Conservation (phyloP, 1,284 basidiomycete species). For the Neolentinus lepideus region DNA sequence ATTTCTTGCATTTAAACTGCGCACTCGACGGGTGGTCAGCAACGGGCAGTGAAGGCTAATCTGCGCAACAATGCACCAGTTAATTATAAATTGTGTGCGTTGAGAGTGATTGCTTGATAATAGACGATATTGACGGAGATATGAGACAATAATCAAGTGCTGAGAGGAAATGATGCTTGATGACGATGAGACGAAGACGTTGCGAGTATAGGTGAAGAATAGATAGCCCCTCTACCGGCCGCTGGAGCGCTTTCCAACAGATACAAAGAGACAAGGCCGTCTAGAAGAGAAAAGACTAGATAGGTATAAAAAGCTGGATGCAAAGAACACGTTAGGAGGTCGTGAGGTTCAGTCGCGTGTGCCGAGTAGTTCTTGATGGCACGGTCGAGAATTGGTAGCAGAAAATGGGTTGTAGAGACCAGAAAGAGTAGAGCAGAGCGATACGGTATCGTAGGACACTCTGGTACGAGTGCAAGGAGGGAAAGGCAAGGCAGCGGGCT, state of each 20-base stretch:
- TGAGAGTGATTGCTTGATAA: constrained; percentile 43
- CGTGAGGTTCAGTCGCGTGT: constrained; percentile 40
- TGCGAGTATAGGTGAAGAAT: constrained; percentile 22
- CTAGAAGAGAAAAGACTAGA: constrained; percentile 35
- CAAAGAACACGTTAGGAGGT: constrained; percentile 28
- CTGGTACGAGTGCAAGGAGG: constrained; percentile 11
- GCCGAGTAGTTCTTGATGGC: not conserved
- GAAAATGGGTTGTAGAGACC: constrained; percentile 25
- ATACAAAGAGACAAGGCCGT: constrained; percentile 23
- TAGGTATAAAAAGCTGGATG: constrained; percentile 55
- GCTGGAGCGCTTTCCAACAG: not conserved
- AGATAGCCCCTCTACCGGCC: constrained; percentile 23
- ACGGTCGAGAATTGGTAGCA: constrained; percentile 2
- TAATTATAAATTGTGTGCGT: constrained; percentile 51
- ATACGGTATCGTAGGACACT: constrained; percentile 28
- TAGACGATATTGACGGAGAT: constrained; percentile 29
- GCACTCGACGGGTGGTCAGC: constrained; percentile 19
- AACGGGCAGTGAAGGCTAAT: constrained; percentile 15
- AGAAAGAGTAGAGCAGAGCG: constrained; percentile 39
- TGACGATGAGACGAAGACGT: constrained; percentile 9
- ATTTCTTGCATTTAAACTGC: constrained; percentile 49
- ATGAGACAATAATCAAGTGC: constrained; percentile 43
- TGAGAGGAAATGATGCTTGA: constrained; percentile 25
- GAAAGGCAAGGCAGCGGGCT: constrained; percentile 26
- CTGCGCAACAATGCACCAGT: constrained; percentile 37